Evolutionary conservation across 371 early-diverging fungal genomes (phyloP), one percentile per base, ranked within the genome.

Genomic region (Rhizopus microsporus): DNA sequence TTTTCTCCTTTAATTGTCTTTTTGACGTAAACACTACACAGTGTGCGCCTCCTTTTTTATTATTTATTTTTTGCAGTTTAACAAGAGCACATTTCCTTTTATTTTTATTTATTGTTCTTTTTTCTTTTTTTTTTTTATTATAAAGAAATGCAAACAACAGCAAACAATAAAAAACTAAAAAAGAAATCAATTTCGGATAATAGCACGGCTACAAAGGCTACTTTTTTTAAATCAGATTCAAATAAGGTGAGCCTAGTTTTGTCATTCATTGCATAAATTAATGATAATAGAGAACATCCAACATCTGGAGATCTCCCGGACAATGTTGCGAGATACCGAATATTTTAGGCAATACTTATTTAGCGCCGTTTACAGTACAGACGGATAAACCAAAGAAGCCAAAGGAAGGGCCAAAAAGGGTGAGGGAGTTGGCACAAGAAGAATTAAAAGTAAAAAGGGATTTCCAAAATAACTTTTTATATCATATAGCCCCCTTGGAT

Each of bases 401-500:
- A 31, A 34, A 44, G 54, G 54, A 42, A 55, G 16, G 23, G 38
- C 31, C 16, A 34, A 35, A 56, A 8, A 37, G 23, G 23, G 46
- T 16, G 17, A 45, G 17, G 15, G 45, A 35, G 35, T 23, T 8
- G 13, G 45, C 23, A 2, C 23, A 23, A 23, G 29, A 30, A 43
- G 33, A 15, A 16, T 31, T 13, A 39, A 23, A 39, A n/a, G n/a
- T 13, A 39, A 23, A 39, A n/a, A 31, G 7, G n/a, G 13, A 38
- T 51, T 7, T 51, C n/a, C 16, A 7, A 15, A 12, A 50, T 12
- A 16, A 7, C 46, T 55, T 12, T 17, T 17, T 37, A 42, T 51
- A 49, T 57, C 39, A 31, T 37, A 40, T 52, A 68, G 68, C 69
- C 65, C 42, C 69, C 69, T 55, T 69, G 69, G 69, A 43, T 60